phyloP scores from a whole-genome alignment of 371 early-diverging fungal genomes.

The Conidiobolus coronatus region DNA sequence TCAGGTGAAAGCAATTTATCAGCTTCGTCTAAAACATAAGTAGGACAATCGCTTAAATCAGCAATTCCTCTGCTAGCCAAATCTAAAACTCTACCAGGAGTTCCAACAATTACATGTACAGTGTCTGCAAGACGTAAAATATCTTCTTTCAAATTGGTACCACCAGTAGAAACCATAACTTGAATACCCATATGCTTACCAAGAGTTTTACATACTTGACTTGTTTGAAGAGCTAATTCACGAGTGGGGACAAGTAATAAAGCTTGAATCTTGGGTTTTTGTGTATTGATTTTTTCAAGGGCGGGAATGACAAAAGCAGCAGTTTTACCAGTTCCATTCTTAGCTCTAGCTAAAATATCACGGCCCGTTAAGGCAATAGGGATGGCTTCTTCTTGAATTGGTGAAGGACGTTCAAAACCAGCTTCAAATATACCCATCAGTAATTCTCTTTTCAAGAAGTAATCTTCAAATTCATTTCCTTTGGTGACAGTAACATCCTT shows the following conservation, averaged over 20 bases:
- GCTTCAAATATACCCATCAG: conserved; percentile 97
- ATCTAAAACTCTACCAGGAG: conserved; percentile 95
- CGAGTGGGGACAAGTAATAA: conserved; percentile 88
- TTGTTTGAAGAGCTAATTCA: conserved; percentile 90
- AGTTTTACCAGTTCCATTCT: conserved; percentile 98
- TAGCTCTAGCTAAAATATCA: conserved; percentile 90
- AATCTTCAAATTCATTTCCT: conserved; percentile 96
- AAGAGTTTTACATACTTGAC: conserved; percentile 81
- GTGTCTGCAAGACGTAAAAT: conserved; percentile 77
- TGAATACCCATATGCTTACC: conserved; percentile 82
- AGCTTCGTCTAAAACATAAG: conserved; percentile 97
- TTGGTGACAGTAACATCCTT: conserved; percentile 86
- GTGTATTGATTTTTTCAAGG: conserved; percentile 74
- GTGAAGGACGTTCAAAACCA: conserved; percentile 95
- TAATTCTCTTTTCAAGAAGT: conserved; percentile 84
- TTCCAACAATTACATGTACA: conserved; percentile 91
- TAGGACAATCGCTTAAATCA: conserved; percentile 60
- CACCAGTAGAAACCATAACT: conserved; percentile 95
- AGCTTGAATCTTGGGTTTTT: conserved; percentile 59
- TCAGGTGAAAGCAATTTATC: conserved; percentile 94
- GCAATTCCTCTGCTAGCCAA: conserved; percentile 73
- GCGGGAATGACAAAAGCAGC: conserved; percentile 92
- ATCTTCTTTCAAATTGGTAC: conserved; percentile 93
- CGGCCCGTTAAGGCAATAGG: conserved; percentile 89
- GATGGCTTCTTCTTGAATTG: conserved; percentile 98